Evolutionary conservation across 257 asterid genomes (phyloP), one percentile per base, ranked within the genome.

Genomic region (Schizonepeta tenuifolia): DNA sequence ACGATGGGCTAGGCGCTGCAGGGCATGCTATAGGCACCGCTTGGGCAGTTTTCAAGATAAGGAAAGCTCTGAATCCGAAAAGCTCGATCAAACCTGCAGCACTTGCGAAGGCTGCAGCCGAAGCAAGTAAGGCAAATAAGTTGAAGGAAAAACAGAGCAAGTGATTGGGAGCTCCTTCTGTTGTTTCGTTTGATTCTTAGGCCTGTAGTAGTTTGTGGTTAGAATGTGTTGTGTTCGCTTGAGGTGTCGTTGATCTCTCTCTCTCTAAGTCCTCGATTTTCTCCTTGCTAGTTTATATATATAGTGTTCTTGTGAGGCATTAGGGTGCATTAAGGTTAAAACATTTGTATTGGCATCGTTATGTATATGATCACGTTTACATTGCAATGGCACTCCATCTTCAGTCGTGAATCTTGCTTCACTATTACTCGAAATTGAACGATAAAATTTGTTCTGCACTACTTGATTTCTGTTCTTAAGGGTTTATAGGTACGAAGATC

Each of bases 11-110:
- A 5, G 96, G 83, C 7, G 98, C 98, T 1, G 98, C 96, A 18
- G 98, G 96, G 71, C 89, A 93, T 70, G 96, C 95, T 2, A 65
- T 90, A 5, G 98, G 97, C 61, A 87, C 94, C 0, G 97, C 98
- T 1, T 90, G 96, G 93, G 88, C 94, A 2, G 98, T 89, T 63
- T 90, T 90, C 55, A 93, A 90, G 83, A 81, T 89, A 46, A 77
- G 97, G 12, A 84, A 87, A 71, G 95, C 96, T 69, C 77, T 93
- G 20, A 93, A 87, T 66, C 98, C 96, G 0, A 93, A 89, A 76
- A 70, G 89, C 49, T 85, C 78, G 6, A 6, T 90, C 0, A 93
- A 87, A 66, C 91, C 96, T 28, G 65, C 94, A 0, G 70, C 81
- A 5, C 79, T 89, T 17, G 96, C 66, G 0, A 87, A 85, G 81